A percentile compares a stretch with the other conserved stretches of the same genome.
These are phyloP conservation scores for Clonostachys chloroleuca DNA, from an alignment of 2,329 filamentous ascomycete genomes.

Conservation along the genomic window DNA sequence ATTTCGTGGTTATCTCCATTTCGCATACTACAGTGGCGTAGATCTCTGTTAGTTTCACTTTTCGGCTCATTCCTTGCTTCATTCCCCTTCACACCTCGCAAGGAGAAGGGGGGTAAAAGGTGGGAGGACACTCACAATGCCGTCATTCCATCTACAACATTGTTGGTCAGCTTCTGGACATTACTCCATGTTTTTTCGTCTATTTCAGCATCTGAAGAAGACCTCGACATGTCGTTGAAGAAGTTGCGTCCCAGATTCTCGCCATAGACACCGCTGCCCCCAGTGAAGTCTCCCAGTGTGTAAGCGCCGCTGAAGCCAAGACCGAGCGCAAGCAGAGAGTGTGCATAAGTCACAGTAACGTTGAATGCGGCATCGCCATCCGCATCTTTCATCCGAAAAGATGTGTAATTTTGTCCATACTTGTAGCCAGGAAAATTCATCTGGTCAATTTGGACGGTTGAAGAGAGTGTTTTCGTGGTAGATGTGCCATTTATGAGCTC, in stretches of 20 bases:
- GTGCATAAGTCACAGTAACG: background rate
- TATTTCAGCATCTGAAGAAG: background rate
- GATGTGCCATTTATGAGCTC: constrained; percentile 1
- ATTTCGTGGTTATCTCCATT: too few species aligned
- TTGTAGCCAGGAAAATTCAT: background rate
- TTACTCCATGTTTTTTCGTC: constrained; percentile 2
- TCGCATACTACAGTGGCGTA: too few species aligned
- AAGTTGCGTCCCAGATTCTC: background rate
- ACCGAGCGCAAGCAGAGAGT: background rate
- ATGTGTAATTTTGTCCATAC: background rate
- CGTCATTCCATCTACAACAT: constrained; percentile 1
- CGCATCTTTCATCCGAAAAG: background rate
- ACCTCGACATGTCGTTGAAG: background rate
- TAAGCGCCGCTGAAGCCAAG: background rate
- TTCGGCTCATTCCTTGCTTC: too few species aligned
- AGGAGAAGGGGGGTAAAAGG: too few species aligned
- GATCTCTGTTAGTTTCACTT: too few species aligned
- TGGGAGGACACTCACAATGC: constrained; percentile 4
- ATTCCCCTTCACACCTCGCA: too few species aligned
- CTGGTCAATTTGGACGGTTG: background rate
- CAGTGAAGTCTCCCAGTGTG: background rate
- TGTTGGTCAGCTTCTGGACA: background rate
- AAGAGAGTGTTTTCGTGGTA: background rate
- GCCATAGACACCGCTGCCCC: background rate
- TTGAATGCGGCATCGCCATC: background rate